A percentile compares a stretch with the other conserved stretches of the same genome.
These are phyloP conservation scores for Myrica gale DNA, from an alignment of 306 rosid genomes.

Conservation along the genomic window DNA sequence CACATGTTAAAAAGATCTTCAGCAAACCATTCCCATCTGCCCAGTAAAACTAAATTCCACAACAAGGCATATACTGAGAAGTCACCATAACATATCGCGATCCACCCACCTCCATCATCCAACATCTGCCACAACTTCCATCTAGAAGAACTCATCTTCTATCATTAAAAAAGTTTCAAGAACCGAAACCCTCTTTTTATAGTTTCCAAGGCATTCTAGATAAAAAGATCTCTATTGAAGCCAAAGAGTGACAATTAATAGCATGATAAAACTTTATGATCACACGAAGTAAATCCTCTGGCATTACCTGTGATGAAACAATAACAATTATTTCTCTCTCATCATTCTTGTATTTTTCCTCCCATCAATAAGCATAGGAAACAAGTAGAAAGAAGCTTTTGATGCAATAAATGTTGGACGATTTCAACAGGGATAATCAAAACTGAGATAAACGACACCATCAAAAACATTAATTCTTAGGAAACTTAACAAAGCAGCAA, in stretches of 20 bases:
- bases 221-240: neutral
- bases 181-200: neutral
- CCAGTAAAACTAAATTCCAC: neutral
- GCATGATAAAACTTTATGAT: neutral
- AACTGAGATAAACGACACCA: neutral
- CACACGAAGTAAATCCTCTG: neutral
- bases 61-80: neutral
- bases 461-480: neutral
- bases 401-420: neutral
- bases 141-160: neutral
- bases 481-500: neutral
- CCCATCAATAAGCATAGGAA: neutral
- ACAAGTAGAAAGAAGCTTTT: conserved; percentile 5
- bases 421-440: neutral
- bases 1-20: neutral
- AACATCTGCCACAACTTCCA: neutral
- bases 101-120: neutral
- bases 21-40: neutral
- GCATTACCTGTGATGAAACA: neutral
- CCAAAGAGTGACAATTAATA: neutral
- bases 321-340: neutral
- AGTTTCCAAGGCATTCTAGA: neutral
- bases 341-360: neutral
- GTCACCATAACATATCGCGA: neutral
- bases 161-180: neutral